These are phyloP conservation scores for Agrostemma githago DNA, from an alignment of 148 eudicot genomes.

Conservation along the genomic window DNA sequence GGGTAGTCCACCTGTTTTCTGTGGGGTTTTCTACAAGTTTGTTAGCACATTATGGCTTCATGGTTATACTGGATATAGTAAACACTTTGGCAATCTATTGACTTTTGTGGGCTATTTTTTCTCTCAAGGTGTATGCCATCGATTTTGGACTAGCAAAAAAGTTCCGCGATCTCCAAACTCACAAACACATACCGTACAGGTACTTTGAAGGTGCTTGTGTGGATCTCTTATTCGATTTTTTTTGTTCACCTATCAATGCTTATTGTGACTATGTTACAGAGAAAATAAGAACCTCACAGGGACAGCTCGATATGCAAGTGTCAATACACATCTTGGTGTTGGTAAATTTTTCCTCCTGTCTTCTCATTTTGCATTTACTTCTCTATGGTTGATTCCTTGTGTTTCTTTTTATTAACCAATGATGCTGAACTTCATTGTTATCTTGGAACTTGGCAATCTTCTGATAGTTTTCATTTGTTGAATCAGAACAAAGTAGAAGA, in stretches of 20 bases:
- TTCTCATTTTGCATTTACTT: background rate
- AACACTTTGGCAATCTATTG: background rate
- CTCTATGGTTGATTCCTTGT: background rate
- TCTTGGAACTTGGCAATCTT: background rate
- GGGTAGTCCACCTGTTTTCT: background rate
- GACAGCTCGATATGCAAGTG: slow-evolving; percentile 98
- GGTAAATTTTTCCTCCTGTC: slow-evolving; percentile 42
- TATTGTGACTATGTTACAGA: slow-evolving; percentile 33
- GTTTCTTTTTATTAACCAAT: background rate
- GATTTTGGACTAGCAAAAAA: slow-evolving; percentile 97
- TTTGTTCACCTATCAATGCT: background rate
- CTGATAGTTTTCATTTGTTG: slow-evolving; percentile 3
- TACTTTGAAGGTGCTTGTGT: slow-evolving; percentile 20
- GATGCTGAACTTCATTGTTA: background rate
- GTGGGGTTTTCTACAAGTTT: background rate
- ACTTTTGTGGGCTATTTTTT: slow-evolving; percentile 4
- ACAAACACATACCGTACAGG: slow-evolving; percentile 97
- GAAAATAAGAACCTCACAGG: slow-evolving; percentile 98
- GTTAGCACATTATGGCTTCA: background rate
- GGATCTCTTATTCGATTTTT: background rate
- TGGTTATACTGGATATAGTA: background rate
- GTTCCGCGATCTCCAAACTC: slow-evolving; percentile 88
- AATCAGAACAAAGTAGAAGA: slow-evolving; percentile 95
- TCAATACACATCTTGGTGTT: slow-evolving; percentile 95
- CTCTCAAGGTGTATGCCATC: slow-evolving; percentile 68